Base-by-base conservation (phyloP, 2,329 filamentous ascomycete species). In the Botrytis pseudocinerea region DNA sequence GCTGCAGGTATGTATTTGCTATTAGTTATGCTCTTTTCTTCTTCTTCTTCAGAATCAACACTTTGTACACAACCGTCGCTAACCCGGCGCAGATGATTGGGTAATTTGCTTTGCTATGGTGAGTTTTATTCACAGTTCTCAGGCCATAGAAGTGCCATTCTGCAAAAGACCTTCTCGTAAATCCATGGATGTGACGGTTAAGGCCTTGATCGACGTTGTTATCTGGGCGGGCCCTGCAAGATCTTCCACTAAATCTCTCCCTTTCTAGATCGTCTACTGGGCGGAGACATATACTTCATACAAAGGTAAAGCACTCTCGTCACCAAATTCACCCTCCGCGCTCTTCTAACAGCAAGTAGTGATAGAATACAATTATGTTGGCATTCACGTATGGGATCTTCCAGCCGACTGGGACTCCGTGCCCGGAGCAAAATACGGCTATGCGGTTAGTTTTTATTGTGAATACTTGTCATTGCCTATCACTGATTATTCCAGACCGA, bases 1-100 rank as follows among this genome's bases (percentile, higher is more conserved):
- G 66, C 20, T 35, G 48, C 54, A 69, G 66, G 66, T 71, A 57
- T 9, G 51, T 60, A 5, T 38, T 25, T 40, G 35, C n/a, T 82
- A 84, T 61, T 77, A 84, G 14, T 77, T 84, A 2, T 32, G 22
- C 40, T 48, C 38, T 16, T n/a, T 35, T n/a, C 40, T 22, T n/a
- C 40, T 22, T 9, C 18, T 40, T 40, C 12, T 9, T 40, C 28
- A 38, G 25, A 28, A 20, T 16, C 1, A 9, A 51, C 12, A 14
- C 14, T 66, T 60, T 51, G 10, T 20, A 46, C 44, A 20, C 32
- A 44, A 59, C 16, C 14, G 9, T 69, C 14, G 28, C 66, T 68
- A 57, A 69, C 8, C 12, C 4, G 18, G 14, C 25, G 18, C n/a
- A 69, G 66, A 69, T 69, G 66, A 69, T 46, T 69, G 66, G 66